phyloP scores from a whole-genome alignment of 2,329 filamentous ascomycete genomes.

The Sclerotinia nivalis region DNA sequence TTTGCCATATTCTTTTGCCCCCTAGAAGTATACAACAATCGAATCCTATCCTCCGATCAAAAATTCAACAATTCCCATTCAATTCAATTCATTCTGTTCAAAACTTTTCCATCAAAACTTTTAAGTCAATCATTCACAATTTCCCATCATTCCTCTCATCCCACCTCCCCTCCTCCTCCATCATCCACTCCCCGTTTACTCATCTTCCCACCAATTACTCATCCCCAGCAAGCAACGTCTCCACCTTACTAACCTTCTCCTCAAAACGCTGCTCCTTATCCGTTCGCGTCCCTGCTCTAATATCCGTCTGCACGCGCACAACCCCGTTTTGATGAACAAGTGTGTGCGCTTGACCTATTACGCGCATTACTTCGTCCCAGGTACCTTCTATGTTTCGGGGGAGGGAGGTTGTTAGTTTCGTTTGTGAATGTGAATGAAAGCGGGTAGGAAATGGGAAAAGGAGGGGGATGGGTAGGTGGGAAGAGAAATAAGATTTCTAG shows the following conservation, averaged over 20 bases:
- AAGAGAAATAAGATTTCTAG: too few species aligned
- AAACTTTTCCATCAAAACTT: too few species aligned
- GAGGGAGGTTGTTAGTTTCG: background rate
- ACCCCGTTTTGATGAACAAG: constrained; percentile 76
- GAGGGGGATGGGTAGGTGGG: too few species aligned
- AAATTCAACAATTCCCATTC: background rate
- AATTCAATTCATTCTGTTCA: too few species aligned
- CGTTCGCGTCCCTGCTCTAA: constrained; percentile 70
- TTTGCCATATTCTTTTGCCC: too few species aligned
- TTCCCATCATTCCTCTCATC: background rate
- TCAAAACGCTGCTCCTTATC: constrained; percentile 40
- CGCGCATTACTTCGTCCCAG: constrained; percentile 84
- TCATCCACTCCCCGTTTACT: background rate
- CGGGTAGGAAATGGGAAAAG: too few species aligned
- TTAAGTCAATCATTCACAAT: background rate
- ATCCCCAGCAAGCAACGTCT: constrained; percentile 38
- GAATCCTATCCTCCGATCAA: too few species aligned
- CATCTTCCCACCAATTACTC: background rate
- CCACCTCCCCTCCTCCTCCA: background rate
- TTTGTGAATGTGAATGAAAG: background rate
- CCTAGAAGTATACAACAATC: too few species aligned
- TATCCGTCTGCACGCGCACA: constrained; percentile 82
- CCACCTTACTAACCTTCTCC: constrained; percentile 40
- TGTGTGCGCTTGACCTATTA: constrained; percentile 83
- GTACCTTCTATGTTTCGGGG: constrained; percentile 65